Conservation (phyloP, 2,329 filamentous ascomycete genomes). For the Colletotrichum orbiculare region DNA sequence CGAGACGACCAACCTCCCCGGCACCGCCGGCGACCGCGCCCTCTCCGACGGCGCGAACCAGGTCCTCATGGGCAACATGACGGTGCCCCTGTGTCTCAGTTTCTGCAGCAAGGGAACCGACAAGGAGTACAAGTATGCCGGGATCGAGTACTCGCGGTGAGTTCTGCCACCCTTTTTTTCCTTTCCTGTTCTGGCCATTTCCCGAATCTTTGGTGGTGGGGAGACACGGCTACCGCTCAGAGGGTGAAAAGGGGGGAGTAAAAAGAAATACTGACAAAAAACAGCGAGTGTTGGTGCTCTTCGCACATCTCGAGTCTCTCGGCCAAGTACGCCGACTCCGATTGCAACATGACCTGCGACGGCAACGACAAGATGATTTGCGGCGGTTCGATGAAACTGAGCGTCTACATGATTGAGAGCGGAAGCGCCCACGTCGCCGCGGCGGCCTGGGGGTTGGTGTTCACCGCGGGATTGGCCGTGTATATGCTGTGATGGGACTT, state of each 20-base stretch:
- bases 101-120: conserved; percentile 57
- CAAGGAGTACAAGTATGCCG: conserved; percentile 60
- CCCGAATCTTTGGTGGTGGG: no score
- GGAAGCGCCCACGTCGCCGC: conserved; percentile 1
- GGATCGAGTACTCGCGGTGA: conserved; percentile 64
- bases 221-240: no score
- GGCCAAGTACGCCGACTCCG: conserved; percentile 55
- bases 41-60: conserved; percentile 55
- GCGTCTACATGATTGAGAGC: conserved; percentile 50
- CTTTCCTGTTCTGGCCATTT: no score
- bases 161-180: conserved; percentile 26
- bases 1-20: conserved; percentile 61
- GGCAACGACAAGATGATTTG: conserved; percentile 64
- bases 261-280: neutral
- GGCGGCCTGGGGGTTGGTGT: conserved; percentile 10
- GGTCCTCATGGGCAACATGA: conserved; percentile 58
- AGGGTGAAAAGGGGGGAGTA: no score
- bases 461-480: neutral
- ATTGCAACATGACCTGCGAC: conserved; percentile 64
- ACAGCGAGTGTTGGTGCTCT: conserved; percentile 71
- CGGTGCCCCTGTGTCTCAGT: conserved; percentile 60
- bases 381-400: conserved; percentile 63
- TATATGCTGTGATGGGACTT: neutral
- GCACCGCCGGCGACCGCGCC: conserved; percentile 55
- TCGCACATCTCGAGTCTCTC: conserved; percentile 60